A percentile compares a stretch with the other conserved stretches of the same genome.
Evolutionary conservation across 2,329 filamentous ascomycete genomes (phyloP).

Genomic region (Phialemonium atrogriseum): DNA sequence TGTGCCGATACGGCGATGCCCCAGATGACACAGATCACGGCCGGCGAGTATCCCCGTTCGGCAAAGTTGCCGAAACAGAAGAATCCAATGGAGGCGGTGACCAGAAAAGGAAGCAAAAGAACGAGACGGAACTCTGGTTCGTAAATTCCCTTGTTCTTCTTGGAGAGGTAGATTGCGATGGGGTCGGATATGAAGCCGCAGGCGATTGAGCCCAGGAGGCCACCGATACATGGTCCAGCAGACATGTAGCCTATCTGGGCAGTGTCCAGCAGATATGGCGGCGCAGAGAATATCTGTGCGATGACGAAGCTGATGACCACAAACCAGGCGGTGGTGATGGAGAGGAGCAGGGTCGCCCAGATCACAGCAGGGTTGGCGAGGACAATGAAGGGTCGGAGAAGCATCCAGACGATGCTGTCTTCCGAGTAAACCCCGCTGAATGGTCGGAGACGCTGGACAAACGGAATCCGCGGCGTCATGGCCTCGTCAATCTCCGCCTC

Average conservation of each 20-base stretch:
- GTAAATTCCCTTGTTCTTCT: conserved; percentile 28
- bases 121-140: conserved; percentile 32
- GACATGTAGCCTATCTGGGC: conserved; percentile 29
- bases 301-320: conserved; percentile 31
- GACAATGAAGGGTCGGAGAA: conserved; percentile 27
- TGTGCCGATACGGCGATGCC: conserved; percentile 15
- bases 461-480: too few relatives aligned
- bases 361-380: conserved; percentile 32
- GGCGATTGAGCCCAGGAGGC: conserved; percentile 21
- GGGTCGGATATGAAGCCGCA: conserved; percentile 23
- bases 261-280: conserved; percentile 26
- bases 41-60: conserved; percentile 12
- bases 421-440: conserved; percentile 11
- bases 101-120: conserved; percentile 18
- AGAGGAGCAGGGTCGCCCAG: conserved; percentile 30
- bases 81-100: conserved; percentile 19
- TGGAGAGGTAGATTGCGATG: conserved; percentile 25
- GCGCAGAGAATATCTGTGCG: conserved; percentile 28
- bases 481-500: too few relatives aligned
- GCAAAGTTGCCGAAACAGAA: conserved; percentile 24
- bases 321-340: conserved; percentile 27
- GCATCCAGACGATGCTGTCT: conserved; percentile 12
- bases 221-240: conserved; percentile 28
- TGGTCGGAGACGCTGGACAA: conserved; percentile 12
- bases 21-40: conserved; percentile 23